Base-by-base conservation (phyloP, 331 rosid genomes). In the Malus hybrid region DNA sequence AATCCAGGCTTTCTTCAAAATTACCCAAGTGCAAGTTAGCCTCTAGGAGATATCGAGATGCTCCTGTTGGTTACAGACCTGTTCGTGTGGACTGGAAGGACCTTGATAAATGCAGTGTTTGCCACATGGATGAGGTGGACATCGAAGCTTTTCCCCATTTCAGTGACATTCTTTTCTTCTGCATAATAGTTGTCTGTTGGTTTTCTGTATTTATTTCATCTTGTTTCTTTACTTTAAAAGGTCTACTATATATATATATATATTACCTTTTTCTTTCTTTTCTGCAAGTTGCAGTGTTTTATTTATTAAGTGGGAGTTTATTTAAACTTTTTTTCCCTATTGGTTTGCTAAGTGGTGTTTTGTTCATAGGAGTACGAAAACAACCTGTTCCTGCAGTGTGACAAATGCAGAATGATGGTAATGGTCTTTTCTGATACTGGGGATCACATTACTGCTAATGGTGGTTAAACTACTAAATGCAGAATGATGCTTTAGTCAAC, bases 381-480 rank as follows among this genome's bases (percentile, higher is more conserved):
- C 89, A 94, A 94, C 78, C 86, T 94, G 73, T 94, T 94, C 86
- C 88, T 92, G 84, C 99, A 94, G 84, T 94, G 99, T 73, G 99
- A 94, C 90, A 94, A 94, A 80, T 94, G 99, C 91, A 89, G 99
- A 88, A 94, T 94, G 91, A 94, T 94, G 99, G 99, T 94, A 90
- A 75, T 87, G 11, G 50, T 50, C 14, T 66, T 39, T 84, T 75
- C 57, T 39, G 33, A 15, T 68, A 32, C 13, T 66, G 42, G 61
- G 53, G 30, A 78, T 74, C 55, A 22, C 69, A 63, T 52, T 58
- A 64, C 50, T 57, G 42, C 14, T 11, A 57, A 34, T 22, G 1
- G 3, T 33, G 22, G 63, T 68, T 16, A 28, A 66, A 18, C 20
- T 24, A 24, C 24, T 24, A 24, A 24, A 24, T 24, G 24, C 24